These are phyloP conservation scores for Venturia pyrina DNA, from an alignment of 2,329 filamentous ascomycete genomes.

Conservation along the genomic window DNA sequence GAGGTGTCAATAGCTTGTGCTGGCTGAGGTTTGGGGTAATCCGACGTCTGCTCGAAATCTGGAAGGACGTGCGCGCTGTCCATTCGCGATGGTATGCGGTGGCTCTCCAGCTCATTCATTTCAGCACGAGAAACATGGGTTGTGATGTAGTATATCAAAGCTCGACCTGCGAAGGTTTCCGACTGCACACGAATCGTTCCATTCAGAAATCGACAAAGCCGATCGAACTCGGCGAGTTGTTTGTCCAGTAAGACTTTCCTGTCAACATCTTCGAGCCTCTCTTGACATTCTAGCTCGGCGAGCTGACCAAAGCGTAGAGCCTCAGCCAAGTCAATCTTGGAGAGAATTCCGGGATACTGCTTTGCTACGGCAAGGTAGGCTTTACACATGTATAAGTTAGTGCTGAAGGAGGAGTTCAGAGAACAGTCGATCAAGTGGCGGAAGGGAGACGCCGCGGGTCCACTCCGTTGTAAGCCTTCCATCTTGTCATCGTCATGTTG, in stretches of 20 bases:
- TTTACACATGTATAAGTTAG: not conserved
- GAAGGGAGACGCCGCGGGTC: not conserved
- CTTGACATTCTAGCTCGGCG: not conserved
- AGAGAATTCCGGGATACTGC: not conserved
- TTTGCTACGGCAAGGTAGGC: not conserved
- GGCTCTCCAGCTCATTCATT: not conserved
- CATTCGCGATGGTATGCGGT: not conserved
- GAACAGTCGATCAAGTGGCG: not conserved
- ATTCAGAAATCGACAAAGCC: not conserved
- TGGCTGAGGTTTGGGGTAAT: not conserved
- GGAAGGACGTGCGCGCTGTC: not conserved
- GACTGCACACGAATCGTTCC: not conserved
- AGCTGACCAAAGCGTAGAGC: not conserved
- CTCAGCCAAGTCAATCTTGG: not conserved
- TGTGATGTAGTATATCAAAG: not conserved
- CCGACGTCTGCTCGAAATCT: not conserved
- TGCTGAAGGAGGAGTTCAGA: not conserved
- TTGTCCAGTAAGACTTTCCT: not conserved
- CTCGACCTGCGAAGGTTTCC: not conserved
- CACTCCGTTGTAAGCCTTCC: not conserved
- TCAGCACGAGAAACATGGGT: not conserved
- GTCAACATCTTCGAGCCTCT: not conserved
- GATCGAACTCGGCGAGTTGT: not conserved
- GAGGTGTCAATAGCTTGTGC: not conserved
- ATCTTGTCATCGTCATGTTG: not conserved